These are phyloP conservation scores for Pinus tabuliformis DNA, from an alignment of 75 land plant species.

Conservation along the genomic window DNA sequence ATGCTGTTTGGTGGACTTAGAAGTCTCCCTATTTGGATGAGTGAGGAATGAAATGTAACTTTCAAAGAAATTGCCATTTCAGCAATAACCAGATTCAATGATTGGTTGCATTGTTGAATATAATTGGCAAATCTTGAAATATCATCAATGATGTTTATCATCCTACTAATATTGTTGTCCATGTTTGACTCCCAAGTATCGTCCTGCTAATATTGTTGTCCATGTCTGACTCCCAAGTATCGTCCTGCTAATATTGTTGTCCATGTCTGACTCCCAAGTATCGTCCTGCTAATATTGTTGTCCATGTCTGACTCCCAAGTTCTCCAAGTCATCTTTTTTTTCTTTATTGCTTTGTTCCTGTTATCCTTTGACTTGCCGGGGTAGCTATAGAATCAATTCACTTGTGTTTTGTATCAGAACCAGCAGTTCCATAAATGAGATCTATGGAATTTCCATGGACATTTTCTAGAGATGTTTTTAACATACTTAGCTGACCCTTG, in stretches of 20 bases:
- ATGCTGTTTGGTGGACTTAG: too few relatives aligned
- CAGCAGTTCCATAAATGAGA: too few relatives aligned
- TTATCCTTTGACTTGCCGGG: too few relatives aligned
- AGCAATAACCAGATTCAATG: slow-evolving; percentile 1
- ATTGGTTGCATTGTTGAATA: neutral
- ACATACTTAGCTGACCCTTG: too few relatives aligned
- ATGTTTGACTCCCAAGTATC: too few relatives aligned
- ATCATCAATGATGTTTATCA: neutral
- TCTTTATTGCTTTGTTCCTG: neutral
- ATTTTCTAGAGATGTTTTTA: too few relatives aligned
- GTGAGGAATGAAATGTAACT: neutral
- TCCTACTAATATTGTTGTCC: too few relatives aligned
- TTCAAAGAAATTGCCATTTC: slow-evolving; percentile 13
- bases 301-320: slow-evolving; percentile 7
- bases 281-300: slow-evolving; percentile 1
- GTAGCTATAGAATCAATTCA: too few relatives aligned
- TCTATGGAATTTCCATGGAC: too few relatives aligned
- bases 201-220: too few relatives aligned
- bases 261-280: slow-evolving; percentile 5
- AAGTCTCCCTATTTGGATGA: slow-evolving; percentile 3
- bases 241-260: slow-evolving; percentile 5
- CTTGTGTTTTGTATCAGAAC: too few relatives aligned
- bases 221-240: too few relatives aligned
- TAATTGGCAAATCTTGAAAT: neutral
- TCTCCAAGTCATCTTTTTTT: neutral